A percentile compares a stretch with the other conserved stretches of the same genome.
Conservation (phyloP, 257 asterid species). For the Scutellaria galericulata region DNA sequence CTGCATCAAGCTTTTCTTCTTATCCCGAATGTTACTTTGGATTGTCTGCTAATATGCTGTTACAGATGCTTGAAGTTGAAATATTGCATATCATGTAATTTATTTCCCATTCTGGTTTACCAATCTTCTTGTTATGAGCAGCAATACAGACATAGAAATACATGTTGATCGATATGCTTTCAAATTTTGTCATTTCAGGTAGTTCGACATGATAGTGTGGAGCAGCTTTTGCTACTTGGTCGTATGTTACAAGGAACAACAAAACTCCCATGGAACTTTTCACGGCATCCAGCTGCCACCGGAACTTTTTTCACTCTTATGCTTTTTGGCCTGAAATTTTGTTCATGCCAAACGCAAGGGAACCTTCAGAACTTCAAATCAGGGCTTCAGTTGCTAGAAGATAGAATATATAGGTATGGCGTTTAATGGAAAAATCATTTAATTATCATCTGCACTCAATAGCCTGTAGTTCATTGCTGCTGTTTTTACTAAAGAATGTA, state of each 20-base stretch:
- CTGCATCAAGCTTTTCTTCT: slow-evolving; percentile 25
- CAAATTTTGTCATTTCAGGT: slow-evolving; percentile 55
- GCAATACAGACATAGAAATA: slow-evolving; percentile 26
- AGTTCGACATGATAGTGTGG: slow-evolving; percentile 88
- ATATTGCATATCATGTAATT: not conserved
- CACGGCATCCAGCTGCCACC: slow-evolving; percentile 91
- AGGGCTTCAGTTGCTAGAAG: slow-evolving; percentile 97
- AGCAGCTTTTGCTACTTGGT: slow-evolving; percentile 91
- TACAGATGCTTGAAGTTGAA: slow-evolving; percentile 34
- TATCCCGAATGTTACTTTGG: slow-evolving; percentile 22
- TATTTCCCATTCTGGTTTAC: slow-evolving; percentile 11
- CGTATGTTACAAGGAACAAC: slow-evolving; percentile 96
- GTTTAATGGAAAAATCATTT: slow-evolving; percentile 2
- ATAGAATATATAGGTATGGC: slow-evolving; percentile 85
- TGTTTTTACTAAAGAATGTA: not conserved
- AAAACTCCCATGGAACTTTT: slow-evolving; percentile 81
- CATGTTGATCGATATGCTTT: slow-evolving; percentile 26
- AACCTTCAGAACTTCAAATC: slow-evolving; percentile 76
- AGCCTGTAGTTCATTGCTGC: slow-evolving; percentile 17
- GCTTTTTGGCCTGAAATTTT: slow-evolving; percentile 94
- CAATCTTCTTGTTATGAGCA: slow-evolving; percentile 17
- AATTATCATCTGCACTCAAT: slow-evolving; percentile 18
- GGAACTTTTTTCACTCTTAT: slow-evolving; percentile 95
- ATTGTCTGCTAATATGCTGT: slow-evolving; percentile 12
- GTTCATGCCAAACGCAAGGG: slow-evolving; percentile 87